Percentiles rank a stretch among this genome's conserved stretches.
These are phyloP conservation scores for Coelastrella sp. DNA, from an alignment of 139 green algal genomes.

Conservation along the genomic window DNA sequence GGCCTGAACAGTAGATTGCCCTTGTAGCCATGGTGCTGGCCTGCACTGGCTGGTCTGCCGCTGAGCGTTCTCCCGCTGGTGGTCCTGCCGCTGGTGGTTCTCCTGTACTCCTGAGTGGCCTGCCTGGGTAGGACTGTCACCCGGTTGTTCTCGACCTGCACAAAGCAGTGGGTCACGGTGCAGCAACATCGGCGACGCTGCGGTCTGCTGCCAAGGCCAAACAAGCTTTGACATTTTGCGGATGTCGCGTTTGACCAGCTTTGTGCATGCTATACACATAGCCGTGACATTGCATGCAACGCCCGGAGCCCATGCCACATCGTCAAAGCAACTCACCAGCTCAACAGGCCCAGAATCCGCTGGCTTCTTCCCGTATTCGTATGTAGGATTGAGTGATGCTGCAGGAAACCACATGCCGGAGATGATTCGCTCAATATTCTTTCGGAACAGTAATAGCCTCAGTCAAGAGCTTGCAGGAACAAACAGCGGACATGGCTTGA, in stretches of 20 bases:
- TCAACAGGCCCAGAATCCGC: background rate
- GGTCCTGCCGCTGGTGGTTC: conserved; percentile 28
- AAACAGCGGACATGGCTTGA: no score
- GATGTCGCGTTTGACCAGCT: no score
- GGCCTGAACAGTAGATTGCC: conserved; percentile 46
- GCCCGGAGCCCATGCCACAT: background rate
- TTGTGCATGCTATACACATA: no score
- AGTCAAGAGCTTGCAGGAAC: background rate
- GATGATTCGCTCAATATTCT: no score
- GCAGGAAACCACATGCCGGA: background rate
- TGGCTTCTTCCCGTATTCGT: conserved; percentile 65
- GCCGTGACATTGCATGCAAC: background rate
- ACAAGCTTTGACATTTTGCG: no score
- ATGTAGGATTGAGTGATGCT: conserved; percentile 72
- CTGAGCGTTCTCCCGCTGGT: conserved; percentile 41
- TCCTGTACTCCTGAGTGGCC: background rate
- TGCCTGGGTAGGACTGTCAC: conserved; percentile 16
- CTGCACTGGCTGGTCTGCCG: conserved; percentile 44
- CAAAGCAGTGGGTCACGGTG: background rate
- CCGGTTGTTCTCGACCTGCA: background rate
- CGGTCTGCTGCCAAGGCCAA: no score
- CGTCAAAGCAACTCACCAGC: conserved; percentile 1
- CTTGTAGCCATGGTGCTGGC: conserved; percentile 51
- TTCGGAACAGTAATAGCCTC: no score
- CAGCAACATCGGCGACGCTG: no score